Evolutionary conservation across 2,329 filamentous ascomycete species (phyloP).

Genomic region (Cyanodermella asteris): DNA sequence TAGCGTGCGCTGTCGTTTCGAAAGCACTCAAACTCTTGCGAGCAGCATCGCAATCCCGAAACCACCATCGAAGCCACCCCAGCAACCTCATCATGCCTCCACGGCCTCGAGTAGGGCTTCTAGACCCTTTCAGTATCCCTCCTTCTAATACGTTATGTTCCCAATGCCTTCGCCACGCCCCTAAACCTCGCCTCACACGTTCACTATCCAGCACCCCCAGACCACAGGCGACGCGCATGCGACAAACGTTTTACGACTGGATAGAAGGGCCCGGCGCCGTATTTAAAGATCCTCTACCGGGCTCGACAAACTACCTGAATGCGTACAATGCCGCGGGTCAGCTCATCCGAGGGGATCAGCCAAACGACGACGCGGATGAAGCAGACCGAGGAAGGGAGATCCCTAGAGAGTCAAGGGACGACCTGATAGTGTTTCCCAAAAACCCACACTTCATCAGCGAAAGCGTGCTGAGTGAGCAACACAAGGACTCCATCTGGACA

Average conservation of each 20-base stretch:
- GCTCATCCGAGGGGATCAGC: slow-evolving; percentile 17
- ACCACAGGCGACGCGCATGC: slow-evolving; percentile 25
- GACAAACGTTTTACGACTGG: slow-evolving; percentile 36
- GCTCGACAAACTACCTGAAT: slow-evolving; percentile 32
- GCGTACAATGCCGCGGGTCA: slow-evolving; percentile 30
- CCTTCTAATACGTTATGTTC: no score
- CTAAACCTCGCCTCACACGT: not conserved
- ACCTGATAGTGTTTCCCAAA: slow-evolving; percentile 43
- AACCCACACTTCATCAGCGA: slow-evolving; percentile 52
- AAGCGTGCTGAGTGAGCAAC: slow-evolving; percentile 48
- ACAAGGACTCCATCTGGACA: slow-evolving; percentile 52
- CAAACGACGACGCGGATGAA: not conserved
- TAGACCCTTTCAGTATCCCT: no score
- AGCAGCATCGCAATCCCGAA: no score
- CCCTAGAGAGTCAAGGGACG: slow-evolving; percentile 5
- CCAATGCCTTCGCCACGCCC: slow-evolving; percentile 3
- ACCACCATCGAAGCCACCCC: no score
- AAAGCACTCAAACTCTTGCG: no score
- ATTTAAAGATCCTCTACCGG: slow-evolving; percentile 25
- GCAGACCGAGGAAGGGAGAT: slow-evolving; percentile 2
- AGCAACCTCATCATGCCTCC: no score
- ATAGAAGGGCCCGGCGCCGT: slow-evolving; percentile 30
- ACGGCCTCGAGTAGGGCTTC: no score
- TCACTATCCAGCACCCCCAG: slow-evolving; percentile 5
- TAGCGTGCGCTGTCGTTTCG: no score